phyloP scores from a whole-genome alignment of 225 moss, liverwort and hornwort genomes.

The Thuidium tamariscinum region DNA sequence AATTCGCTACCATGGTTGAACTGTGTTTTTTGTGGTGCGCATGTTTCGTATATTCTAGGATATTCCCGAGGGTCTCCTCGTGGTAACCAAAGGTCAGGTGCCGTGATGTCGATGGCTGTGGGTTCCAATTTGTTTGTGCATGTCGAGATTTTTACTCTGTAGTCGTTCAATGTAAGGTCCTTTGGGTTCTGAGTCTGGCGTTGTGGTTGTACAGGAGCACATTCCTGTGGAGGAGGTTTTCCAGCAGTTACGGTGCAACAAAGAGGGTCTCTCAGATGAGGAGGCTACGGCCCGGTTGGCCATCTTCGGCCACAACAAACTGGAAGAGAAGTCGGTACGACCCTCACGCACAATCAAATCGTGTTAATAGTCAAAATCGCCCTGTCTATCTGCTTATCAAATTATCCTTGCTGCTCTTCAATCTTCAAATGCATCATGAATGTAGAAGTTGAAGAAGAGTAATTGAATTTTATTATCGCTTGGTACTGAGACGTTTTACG shows the following conservation, averaged over 20 bases:
- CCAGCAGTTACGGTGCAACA: conserved; percentile 28
- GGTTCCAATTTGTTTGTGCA: not conserved
- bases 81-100: not conserved
- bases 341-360: not conserved
- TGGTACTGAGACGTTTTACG: not conserved
- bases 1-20: not conserved
- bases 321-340: conserved; percentile 64
- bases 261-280: conserved; percentile 9
- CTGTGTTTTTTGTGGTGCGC: not conserved
- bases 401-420: not conserved
- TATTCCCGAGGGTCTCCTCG: not conserved
- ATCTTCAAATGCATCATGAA: not conserved
- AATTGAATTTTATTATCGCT: not conserved
- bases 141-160: not conserved
- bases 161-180: not conserved
- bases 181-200: not conserved
- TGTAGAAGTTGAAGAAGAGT: too few species aligned
- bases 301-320: conserved; percentile 61
- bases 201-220: conserved; percentile 39
- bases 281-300: conserved; percentile 27
- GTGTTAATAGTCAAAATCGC: too few species aligned
- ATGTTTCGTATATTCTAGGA: not conserved
- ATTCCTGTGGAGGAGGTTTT: conserved; percentile 78
- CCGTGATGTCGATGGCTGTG: not conserved
- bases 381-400: not conserved